Evolutionary conservation across 2,329 filamentous ascomycete genomes (phyloP).

Genomic region (Colletotrichum simmondsii): DNA sequence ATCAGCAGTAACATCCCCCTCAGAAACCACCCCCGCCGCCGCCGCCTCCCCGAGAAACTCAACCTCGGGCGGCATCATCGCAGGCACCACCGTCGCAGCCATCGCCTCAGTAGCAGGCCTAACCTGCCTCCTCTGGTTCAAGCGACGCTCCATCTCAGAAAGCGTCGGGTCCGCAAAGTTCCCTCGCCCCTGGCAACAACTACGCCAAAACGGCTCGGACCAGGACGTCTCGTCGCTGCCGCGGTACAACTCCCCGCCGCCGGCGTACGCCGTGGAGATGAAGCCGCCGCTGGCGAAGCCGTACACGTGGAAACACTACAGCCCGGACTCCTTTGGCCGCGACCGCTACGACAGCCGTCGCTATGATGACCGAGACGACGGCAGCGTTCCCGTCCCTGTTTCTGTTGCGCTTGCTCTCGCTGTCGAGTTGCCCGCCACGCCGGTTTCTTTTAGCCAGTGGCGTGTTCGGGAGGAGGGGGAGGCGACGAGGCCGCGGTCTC

Average conservation of each 20-base stretch:
- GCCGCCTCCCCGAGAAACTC: not conserved
- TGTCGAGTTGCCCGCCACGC: slow-evolving; percentile 29
- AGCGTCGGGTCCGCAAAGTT: slow-evolving; percentile 13
- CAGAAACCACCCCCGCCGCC: not conserved
- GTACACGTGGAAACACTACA: slow-evolving; percentile 25
- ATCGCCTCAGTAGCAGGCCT: slow-evolving; percentile 22
- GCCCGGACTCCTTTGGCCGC: slow-evolving; percentile 24
- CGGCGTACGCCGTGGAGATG: slow-evolving; percentile 13
- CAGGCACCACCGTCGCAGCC: slow-evolving; percentile 26
- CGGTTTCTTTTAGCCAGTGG: slow-evolving; percentile 30
- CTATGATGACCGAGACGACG: not conserved
- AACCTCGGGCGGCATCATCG: slow-evolving; percentile 11
- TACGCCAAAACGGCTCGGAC: not conserved
- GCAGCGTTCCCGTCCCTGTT: not conserved
- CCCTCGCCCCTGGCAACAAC: slow-evolving; percentile 21
- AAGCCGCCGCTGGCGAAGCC: slow-evolving; percentile 3
- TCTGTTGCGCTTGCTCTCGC: no score
- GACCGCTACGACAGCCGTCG: no score
- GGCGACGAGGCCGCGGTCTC: slow-evolving; percentile 8
- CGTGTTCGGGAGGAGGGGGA: slow-evolving; percentile 11
- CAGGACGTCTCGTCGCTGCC: slow-evolving; percentile 19
- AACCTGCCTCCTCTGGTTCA: slow-evolving; percentile 25
- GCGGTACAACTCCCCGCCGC: slow-evolving; percentile 25
- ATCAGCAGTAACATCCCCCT: not conserved
- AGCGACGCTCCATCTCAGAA: slow-evolving; percentile 25